phyloP scores from a whole-genome alignment of 139 green algal species.

The Haematococcus lacustris region DNA sequence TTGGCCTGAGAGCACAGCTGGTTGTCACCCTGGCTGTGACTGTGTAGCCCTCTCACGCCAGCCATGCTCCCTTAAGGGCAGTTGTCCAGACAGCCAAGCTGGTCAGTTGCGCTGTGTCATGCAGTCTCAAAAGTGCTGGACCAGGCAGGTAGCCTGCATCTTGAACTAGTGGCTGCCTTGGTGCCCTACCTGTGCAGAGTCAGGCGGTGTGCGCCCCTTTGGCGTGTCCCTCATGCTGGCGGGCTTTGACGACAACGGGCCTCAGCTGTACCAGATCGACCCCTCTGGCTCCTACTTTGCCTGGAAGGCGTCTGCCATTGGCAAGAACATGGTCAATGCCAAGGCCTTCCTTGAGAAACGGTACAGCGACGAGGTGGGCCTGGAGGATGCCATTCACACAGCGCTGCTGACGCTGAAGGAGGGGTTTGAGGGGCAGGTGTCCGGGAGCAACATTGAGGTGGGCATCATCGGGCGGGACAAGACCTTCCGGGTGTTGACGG shows the following conservation, averaged over 20 bases:
- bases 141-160: no score
- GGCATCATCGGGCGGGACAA: slow-evolving; percentile 84
- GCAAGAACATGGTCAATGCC: slow-evolving; percentile 97
- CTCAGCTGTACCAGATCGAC: slow-evolving; percentile 98
- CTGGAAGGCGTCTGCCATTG: slow-evolving; percentile 92
- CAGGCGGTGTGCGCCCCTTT: slow-evolving; percentile 93
- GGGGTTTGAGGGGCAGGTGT: slow-evolving; percentile 89
- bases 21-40: no score
- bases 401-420: slow-evolving; percentile 97
- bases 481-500: slow-evolving; percentile 88
- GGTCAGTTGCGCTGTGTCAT: no score
- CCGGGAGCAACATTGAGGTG: slow-evolving; percentile 66
- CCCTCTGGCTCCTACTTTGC: slow-evolving; percentile 96
- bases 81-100: no score
- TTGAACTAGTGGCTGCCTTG: no score
- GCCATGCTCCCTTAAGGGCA: no score
- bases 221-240: slow-evolving; percentile 95
- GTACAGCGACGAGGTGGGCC: slow-evolving; percentile 95
- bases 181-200: slow-evolving; percentile 55
- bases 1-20: no score
- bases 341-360: slow-evolving; percentile 92
- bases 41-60: no score
- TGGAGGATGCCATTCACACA: slow-evolving; percentile 98
- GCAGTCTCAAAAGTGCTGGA: no score
- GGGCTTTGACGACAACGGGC: slow-evolving; percentile 88